Evolutionary conservation across 441 rosid species (phyloP), one percentile per base, ranked within the genome.

Genomic region (Adansonia gregorii): DNA sequence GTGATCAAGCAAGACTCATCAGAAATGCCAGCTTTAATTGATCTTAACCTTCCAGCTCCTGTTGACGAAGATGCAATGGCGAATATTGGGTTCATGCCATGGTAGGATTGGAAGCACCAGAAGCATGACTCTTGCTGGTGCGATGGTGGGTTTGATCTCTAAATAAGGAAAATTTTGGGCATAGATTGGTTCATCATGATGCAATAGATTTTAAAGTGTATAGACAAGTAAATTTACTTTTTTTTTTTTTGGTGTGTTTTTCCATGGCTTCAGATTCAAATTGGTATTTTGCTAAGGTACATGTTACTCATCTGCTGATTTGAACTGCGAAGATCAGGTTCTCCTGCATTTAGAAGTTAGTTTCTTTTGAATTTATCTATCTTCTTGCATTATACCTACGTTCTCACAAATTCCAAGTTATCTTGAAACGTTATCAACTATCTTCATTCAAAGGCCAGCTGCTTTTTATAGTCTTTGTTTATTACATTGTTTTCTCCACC

Each of bases 11-110:
- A 84, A 48, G 83, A 84, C 11, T 80, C 81, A 24, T 76, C 79
- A 59, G 82, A 87, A 39, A 86, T 85, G 80, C 85, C 87, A 19
- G 81, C 77, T 3, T 84, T 81, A 43, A 79, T 93, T 49, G 93
- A 92, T 87, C 95, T 93, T 54, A 90, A 93, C 49, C 87, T 88
- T 72, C 94, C 97, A 24, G 88, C 91, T 82, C 77, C 90, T 0
- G 67, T 71, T 49, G 87, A 76, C 67, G 89, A 93, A 67, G 90
- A 85, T 55, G 81, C 82, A 66, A 69, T 68, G 65, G 83, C 8
- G 19, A 63, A 73, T 69, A 70, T 79, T 56, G 85, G 83, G 73
- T 79, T 86, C 41, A 51, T 81, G 27, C 74, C 80, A 35, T 87
- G 84, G 84, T 85, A 85, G 74, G 15, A 51, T 69, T 69, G 78